A percentile compares a stretch with the other conserved stretches of the same genome.
Conservation (phyloP, 345 rosid species). For the Murraya paniculata region DNA sequence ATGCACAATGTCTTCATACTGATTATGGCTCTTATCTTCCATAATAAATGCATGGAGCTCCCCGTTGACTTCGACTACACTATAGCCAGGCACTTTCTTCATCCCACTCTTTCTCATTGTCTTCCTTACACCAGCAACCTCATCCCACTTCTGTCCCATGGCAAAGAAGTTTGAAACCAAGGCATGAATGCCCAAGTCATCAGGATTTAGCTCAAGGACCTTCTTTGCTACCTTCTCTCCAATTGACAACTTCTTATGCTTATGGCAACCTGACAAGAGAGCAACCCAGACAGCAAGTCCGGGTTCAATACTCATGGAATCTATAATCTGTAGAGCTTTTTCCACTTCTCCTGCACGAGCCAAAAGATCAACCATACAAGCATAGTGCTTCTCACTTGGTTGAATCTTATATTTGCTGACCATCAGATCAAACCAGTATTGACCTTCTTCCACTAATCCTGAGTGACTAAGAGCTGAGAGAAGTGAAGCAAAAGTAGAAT, state of each 20-base stretch:
- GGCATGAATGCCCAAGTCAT: conserved; percentile 53
- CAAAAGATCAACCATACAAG: conserved; percentile 69
- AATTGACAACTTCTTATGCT: conserved; percentile 38
- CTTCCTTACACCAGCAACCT: conserved; percentile 57
- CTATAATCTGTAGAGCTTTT: conserved; percentile 56
- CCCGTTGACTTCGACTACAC: conserved; percentile 61
- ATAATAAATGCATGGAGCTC: conserved; percentile 49
- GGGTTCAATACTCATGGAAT: conserved; percentile 40
- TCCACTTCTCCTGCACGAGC: conserved; percentile 66
- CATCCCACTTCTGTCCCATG: conserved; percentile 49
- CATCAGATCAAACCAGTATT: conserved; percentile 54
- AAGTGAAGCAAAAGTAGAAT: conserved; percentile 64
- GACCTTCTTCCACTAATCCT: conserved; percentile 62
- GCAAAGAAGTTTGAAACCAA: conserved; percentile 75
- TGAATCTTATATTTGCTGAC: conserved; percentile 38
- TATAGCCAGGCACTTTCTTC: conserved; percentile 67
- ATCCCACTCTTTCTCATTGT: conserved; percentile 46
- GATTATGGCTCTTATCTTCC: conserved; percentile 61
- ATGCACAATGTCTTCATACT: conserved; percentile 35
- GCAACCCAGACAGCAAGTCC: conserved; percentile 68
- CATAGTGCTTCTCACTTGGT: conserved; percentile 63
- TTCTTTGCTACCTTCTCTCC: conserved; percentile 65
- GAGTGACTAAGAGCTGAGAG: conserved; percentile 77
- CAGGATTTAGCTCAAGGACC: conserved; percentile 53
- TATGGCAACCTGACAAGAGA: conserved; percentile 77